phyloP scores from a whole-genome alignment of 768 basidiomycete species.

The Termitomyces sp. region DNA sequence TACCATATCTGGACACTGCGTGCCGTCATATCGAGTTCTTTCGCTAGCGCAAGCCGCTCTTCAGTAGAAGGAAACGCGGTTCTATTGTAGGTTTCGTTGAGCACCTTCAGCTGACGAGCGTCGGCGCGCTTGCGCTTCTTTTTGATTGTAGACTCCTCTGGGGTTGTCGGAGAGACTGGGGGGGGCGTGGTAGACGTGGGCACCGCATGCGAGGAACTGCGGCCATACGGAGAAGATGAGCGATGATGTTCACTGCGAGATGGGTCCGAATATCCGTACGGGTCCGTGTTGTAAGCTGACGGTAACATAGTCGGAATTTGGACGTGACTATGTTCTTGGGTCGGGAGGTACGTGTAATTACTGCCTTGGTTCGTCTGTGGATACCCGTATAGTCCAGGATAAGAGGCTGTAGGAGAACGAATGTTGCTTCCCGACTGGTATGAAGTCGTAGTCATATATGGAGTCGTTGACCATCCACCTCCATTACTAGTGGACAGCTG shows the following conservation, averaged over 20 bases:
- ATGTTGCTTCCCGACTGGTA: slow-evolving; percentile 31
- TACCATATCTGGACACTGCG: slow-evolving; percentile 88
- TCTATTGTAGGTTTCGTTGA: slow-evolving; percentile 77
- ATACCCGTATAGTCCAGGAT: slow-evolving; percentile 54
- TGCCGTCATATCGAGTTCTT: slow-evolving; percentile 77
- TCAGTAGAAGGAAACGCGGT: slow-evolving; percentile 89
- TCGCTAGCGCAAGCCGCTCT: slow-evolving; percentile 75
- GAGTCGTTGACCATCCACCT: slow-evolving; percentile 46
- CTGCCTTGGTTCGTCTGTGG: slow-evolving; percentile 30
- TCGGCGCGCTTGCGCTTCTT: slow-evolving; percentile 88
- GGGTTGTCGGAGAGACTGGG: slow-evolving; percentile 42
- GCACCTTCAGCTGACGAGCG: slow-evolving; percentile 71
- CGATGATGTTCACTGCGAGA: slow-evolving; percentile 38
- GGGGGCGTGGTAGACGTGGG: slow-evolving; percentile 50
- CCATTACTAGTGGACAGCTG: slow-evolving; percentile 45
- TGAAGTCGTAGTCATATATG: slow-evolving; percentile 24
- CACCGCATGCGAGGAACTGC: slow-evolving; percentile 32
- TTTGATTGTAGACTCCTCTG: slow-evolving; percentile 73
- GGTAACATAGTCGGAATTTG: slow-evolving; percentile 28
- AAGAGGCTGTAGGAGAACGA: slow-evolving; percentile 64
- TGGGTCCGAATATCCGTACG: slow-evolving; percentile 29
- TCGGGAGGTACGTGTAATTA: slow-evolving; percentile 39
- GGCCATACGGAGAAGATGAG: slow-evolving; percentile 42
- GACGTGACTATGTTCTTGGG: slow-evolving; percentile 27
- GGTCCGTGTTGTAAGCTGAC: slow-evolving; percentile 24